These are phyloP conservation scores for Cryptosporidium felis DNA, from an alignment of 169 alveolate genomes.

Conservation along the genomic window DNA sequence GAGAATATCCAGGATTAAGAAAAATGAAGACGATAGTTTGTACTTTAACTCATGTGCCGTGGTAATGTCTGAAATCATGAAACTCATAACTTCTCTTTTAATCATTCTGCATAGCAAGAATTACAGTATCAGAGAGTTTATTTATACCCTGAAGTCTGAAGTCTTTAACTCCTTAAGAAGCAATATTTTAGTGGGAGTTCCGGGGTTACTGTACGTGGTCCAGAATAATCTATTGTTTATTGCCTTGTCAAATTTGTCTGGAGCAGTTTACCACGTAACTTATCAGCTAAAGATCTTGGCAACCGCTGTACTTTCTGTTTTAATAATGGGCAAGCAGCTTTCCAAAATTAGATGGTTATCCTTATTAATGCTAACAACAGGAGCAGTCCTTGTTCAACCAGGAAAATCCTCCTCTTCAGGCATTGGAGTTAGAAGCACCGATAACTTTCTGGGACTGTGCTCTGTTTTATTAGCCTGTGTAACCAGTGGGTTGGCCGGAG, in stretches of 20 bases:
- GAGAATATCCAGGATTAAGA: conserved; percentile 35
- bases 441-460: conserved; percentile 73
- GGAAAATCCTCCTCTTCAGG: conserved; percentile 17
- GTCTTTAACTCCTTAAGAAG: conserved; percentile 34
- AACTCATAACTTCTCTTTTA: conserved; percentile 2
- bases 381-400: conserved; percentile 74
- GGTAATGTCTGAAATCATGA: conserved; percentile 45
- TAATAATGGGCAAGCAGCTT: conserved; percentile 71
- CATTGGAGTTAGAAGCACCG: neutral
- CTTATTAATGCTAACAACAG: conserved; percentile 72
- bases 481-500: conserved; percentile 83
- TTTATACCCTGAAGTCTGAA: neutral
- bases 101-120: conserved; percentile 6
- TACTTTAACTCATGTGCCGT: conserved; percentile 67
- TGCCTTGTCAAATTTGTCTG: conserved; percentile 78
- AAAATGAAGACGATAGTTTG: neutral
- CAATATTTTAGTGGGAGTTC: conserved; percentile 73
- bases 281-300: conserved; percentile 79
- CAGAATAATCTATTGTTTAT: conserved; percentile 79
- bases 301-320: conserved; percentile 79
- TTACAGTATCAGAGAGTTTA: neutral
- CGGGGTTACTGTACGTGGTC: conserved; percentile 78
- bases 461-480: conserved; percentile 81
- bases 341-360: conserved; percentile 70
- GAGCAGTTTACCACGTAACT: conserved; percentile 80